These are phyloP conservation scores for Monilinia laxa DNA, from an alignment of 2,329 filamentous ascomycete genomes.

Conservation along the genomic window DNA sequence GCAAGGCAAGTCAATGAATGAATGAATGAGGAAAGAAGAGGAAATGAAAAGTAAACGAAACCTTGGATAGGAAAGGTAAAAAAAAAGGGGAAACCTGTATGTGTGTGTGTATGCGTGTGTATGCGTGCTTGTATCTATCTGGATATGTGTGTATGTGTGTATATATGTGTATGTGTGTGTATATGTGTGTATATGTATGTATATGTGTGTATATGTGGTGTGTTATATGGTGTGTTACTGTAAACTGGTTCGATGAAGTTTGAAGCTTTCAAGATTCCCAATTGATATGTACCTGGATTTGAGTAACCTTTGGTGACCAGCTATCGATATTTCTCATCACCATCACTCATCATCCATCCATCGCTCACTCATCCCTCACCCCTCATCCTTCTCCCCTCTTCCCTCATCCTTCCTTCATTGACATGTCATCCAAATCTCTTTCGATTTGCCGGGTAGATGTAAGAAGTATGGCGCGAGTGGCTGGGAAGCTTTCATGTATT, in stretches of 20 bases:
- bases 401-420: not conserved
- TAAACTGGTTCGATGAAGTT: no score
- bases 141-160: not conserved
- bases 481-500: not conserved
- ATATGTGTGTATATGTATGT: not conserved
- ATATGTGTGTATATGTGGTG: not conserved
- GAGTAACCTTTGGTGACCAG: slow-evolving; percentile 4
- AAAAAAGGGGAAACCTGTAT: not conserved
- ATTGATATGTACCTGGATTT: not conserved
- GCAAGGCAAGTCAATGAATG: no score
- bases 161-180: not conserved
- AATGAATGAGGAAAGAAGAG: not conserved
- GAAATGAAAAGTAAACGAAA: not conserved
- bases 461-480: not conserved
- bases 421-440: not conserved
- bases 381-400: no score
- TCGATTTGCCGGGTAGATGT: not conserved
- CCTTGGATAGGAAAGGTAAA: not conserved
- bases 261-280: not conserved
- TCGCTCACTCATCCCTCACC: no score
- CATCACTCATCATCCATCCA: not conserved
- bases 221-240: not conserved
- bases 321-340: not conserved
- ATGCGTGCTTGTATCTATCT: not conserved
- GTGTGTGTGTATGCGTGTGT: not conserved